These are phyloP conservation scores for Oxytropis ochrocephala DNA, from an alignment of 306 rosid genomes.

Conservation along the genomic window DNA sequence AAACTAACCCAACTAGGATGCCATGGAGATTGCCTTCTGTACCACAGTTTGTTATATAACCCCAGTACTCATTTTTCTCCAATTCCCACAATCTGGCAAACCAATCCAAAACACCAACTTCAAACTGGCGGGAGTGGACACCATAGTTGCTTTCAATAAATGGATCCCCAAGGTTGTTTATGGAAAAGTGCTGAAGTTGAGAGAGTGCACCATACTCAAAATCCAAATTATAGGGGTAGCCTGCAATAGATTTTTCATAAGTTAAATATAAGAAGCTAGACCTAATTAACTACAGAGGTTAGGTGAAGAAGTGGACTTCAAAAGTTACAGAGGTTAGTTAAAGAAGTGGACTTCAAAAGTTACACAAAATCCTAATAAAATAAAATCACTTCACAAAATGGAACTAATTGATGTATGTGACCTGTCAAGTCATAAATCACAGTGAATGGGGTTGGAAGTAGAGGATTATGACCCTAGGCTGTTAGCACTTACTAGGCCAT, in stretches of 20 bases:
- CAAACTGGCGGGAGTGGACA: conserved; percentile 89
- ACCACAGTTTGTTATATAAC: conserved; percentile 97
- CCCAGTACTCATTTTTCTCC: conserved; percentile 92
- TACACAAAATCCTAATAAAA: background rate
- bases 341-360: background rate
- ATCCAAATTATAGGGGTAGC: conserved; percentile 91
- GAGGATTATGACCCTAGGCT: background rate
- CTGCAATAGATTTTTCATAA: conserved; percentile 25
- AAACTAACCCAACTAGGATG: conserved; percentile 43
- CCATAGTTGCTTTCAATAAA: conserved; percentile 95
- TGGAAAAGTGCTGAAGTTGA: conserved; percentile 92
- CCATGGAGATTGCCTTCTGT: conserved; percentile 99
- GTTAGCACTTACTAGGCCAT: background rate
- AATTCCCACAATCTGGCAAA: conserved; percentile 95
- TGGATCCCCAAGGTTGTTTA: conserved; percentile 95
- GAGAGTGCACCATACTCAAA: conserved; percentile 85
- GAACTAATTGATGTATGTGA: background rate
- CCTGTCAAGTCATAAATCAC: conserved; percentile 2
- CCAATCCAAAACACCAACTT: conserved; percentile 97
- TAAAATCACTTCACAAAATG: background rate
- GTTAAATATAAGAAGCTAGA: background rate
- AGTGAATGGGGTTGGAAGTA: background rate
- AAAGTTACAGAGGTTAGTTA: too few relatives aligned
- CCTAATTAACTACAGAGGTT: background rate
- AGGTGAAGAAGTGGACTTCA: background rate